A percentile compares a stretch with the other conserved stretches of the same genome.
phyloP scores from a whole-genome alignment of 2,329 filamentous ascomycete genomes.

The Orbilia oligospora region DNA sequence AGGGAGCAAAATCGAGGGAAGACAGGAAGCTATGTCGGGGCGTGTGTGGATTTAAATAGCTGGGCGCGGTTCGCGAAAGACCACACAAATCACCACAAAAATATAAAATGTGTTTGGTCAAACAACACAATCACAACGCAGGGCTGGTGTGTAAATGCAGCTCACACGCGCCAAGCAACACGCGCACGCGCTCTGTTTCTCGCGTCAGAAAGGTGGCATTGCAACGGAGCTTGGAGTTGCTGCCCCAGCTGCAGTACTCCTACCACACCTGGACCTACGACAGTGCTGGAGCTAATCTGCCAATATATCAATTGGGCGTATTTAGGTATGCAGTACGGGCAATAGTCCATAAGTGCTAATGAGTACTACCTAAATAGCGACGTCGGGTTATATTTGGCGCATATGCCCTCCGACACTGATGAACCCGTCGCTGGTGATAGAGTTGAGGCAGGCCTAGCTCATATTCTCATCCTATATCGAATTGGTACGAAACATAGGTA shows the following conservation, averaged over 20 bases:
- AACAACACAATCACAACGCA: constrained; percentile 30
- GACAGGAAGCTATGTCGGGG: constrained; percentile 65
- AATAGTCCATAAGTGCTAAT: too few relatives aligned
- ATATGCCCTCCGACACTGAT: neutral
- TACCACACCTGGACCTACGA: too few relatives aligned
- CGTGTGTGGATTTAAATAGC: constrained; percentile 54
- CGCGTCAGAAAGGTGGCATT: neutral
- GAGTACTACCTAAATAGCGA: too few relatives aligned
- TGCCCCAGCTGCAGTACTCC: too few relatives aligned
- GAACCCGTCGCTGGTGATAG: neutral
- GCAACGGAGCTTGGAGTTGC: too few relatives aligned
- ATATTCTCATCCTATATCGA: too few relatives aligned
- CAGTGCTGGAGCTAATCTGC: too few relatives aligned
- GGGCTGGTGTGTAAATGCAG: neutral
- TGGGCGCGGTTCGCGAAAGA: constrained; percentile 50
- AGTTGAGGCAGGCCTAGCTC: too few relatives aligned
- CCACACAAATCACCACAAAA: constrained; percentile 56
- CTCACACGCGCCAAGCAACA: constrained; percentile 16
- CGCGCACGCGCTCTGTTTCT: constrained; percentile 2
- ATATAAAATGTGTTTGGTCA: constrained; percentile 42
- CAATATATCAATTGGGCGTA: neutral
- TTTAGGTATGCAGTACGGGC: neutral
- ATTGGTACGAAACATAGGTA: too few relatives aligned
- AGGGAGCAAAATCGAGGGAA: constrained; percentile 61
- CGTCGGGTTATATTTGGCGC: neutral